Percentiles rank a stretch among this genome's conserved stretches.
Evolutionary conservation across 148 eudicot genomes (phyloP).

Genomic region (Rhododendron henanense): DNA sequence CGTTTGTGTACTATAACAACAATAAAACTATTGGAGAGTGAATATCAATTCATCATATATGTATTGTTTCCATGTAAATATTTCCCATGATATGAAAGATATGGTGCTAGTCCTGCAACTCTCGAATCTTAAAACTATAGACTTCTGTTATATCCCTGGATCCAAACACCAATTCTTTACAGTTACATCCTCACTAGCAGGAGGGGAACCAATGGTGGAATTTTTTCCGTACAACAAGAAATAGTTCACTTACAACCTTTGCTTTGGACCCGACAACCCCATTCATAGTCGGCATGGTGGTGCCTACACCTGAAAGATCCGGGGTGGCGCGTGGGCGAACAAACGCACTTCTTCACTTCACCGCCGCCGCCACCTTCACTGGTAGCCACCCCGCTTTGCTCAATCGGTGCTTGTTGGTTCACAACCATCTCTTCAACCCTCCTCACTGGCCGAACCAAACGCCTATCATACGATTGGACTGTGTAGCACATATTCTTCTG

Average conservation of each 20-base stretch:
- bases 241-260: not conserved
- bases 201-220: not conserved
- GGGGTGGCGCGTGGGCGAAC: conserved; percentile 41
- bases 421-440: conserved; percentile 7
- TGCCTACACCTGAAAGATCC: conserved; percentile 45
- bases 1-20: not conserved
- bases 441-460: not conserved
- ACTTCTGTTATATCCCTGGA: not conserved
- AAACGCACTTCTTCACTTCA: conserved; percentile 24
- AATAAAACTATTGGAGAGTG: not conserved
- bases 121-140: not conserved
- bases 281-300: conserved; percentile 30
- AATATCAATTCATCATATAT: not conserved
- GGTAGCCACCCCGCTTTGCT: not conserved
- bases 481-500: not conserved
- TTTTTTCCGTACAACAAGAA: not conserved
- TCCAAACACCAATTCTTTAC: not conserved
- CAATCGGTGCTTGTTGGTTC: not conserved
- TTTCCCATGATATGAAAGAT: not conserved
- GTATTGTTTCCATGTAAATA: not conserved
- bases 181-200: not conserved
- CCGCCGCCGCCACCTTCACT: conserved; percentile 4
- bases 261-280: conserved; percentile 15
- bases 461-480: not conserved
- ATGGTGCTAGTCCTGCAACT: not conserved